Evolutionary conservation across 2,329 filamentous ascomycete genomes (phyloP), one percentile per base, ranked within the genome.

Genomic region (Diplodia sapinea): DNA sequence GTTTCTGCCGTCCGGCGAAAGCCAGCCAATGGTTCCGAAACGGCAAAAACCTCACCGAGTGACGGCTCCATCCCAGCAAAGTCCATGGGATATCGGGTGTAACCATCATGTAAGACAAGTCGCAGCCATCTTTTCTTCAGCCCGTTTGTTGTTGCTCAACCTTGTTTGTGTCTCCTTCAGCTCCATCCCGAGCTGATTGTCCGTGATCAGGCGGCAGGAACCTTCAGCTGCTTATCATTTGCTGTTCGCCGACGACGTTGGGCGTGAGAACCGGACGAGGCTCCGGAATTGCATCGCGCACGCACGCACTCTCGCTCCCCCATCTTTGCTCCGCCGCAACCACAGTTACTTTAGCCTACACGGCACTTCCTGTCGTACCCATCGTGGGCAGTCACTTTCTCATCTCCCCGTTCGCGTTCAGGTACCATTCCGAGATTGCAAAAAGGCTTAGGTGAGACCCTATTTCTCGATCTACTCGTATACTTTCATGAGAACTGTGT

Each of bases 311-410:
- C 36, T 9, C 33, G 33, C 8, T 47, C n/a, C 43, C 43, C 17
- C 43, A 47, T 47, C 43, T 47, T 20, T 47, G 7, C n/a, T 3
- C 17, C 43, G 17, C 17, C 43, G n/a, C 43, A 47, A 47, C n/a
- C 43, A 47, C 8, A 11, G 7, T 47, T 20, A n/a, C 43, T 47
- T 47, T 47, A 47, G 43, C 17, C 43, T 47, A 20, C 17, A 47
- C 43, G 43, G 43, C 43, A 47, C n/a, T 47, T 47, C 43, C 43
- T n/a, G 43, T 47, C 43, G 43, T 47, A 47, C n/a, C 43, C n/a
- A n/a, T 4, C 43, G 43, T n/a, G 43, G 43, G 43, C 8, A 13
- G n/a, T 47, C 43, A 4, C 13, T 3, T 7, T 47, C 3, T 6
- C n/a, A 7, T 47, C 20, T 20, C 20, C 6, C 43, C 17, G 31